phyloP scores from a whole-genome alignment of 345 rosid genomes.

The Murraya paniculata region DNA sequence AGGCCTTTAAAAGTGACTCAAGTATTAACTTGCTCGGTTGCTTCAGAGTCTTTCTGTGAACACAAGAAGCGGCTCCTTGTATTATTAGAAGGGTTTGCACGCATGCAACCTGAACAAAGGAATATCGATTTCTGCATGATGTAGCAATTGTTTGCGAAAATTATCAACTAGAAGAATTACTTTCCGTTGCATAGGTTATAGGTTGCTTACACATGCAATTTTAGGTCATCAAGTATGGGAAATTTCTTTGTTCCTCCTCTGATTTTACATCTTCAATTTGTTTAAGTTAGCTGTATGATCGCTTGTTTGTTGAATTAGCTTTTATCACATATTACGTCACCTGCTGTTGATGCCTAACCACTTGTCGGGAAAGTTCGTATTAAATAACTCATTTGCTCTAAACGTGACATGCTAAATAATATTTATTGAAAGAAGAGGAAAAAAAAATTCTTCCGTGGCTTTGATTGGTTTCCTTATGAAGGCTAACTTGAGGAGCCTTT shows the following conservation, averaged over 20 bases:
- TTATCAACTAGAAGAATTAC: not conserved
- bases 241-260: not conserved
- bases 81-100: not conserved
- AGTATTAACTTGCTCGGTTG: not conserved
- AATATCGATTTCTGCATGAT: not conserved
- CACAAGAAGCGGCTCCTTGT: not conserved
- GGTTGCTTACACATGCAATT: not conserved
- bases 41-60: not conserved
- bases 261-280: not conserved
- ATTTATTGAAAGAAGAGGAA: no score
- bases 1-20: not conserved
- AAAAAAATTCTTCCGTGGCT: not conserved
- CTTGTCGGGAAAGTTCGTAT: not conserved
- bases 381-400: not conserved
- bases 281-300: no score
- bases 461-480: slow-evolving; percentile 18
- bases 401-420: not conserved
- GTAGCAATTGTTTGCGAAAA: not conserved
- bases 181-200: not conserved
- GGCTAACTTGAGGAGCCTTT: slow-evolving; percentile 48
- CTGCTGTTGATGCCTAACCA: not conserved
- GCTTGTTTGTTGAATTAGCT: not conserved
- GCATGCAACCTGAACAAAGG: not conserved
- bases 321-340: not conserved
- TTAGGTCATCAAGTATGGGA: not conserved